Base-by-base conservation (phyloP, 2,329 filamentous ascomycete species). In the Aureobasidium sp. region DNA sequence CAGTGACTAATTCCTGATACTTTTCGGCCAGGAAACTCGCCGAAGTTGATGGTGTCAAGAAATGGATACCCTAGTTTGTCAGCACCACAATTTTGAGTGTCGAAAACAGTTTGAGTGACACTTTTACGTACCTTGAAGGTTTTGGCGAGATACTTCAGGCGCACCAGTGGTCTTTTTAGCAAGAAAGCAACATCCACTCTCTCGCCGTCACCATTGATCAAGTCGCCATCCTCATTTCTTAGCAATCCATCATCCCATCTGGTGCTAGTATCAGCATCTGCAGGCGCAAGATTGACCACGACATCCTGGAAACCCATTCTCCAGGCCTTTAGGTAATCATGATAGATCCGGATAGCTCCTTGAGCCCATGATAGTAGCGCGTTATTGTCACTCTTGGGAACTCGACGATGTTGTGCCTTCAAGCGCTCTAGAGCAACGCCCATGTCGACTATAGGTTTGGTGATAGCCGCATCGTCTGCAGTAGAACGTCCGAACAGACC, bases 111-210 rank as follows among this genome's bases (percentile, higher is more conserved):
- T 37, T 7, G 11, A 44, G 47, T 47, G 31, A 0, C 17, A 5
- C 14, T n/a, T 41, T n/a, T 55, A 64, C 67, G 55, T 76, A 86
- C 88, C 78, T 88, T 90, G 69, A 96, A 85, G 41, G 90, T 87
- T 73, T 92, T 96, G 47, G 87, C 81, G 64, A 99, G 84, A 74
- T 92, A 90, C 73, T 96, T 97, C 64, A 97, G 79, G 51, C 94
- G 85, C 25, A 96, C 86, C 45, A 99, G 77, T 0, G 94, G 94
- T 60, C 93, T 82, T 76, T 96, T 97, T 58, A 99, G 80, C 49
- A 99, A 81, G 74, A 94, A 95, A 8, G 92, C 92, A 52, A 99
- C 94, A 72, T 97, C 94, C 9, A 97, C 91, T 57, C 91, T 86
- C 73, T 97, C 91, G 14, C 93, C 94, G 65, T 93, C 83, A 37